These are phyloP conservation scores for Tylopilus orsonianus DNA, from an alignment of 1,284 basidiomycete species.

Conservation along the genomic window DNA sequence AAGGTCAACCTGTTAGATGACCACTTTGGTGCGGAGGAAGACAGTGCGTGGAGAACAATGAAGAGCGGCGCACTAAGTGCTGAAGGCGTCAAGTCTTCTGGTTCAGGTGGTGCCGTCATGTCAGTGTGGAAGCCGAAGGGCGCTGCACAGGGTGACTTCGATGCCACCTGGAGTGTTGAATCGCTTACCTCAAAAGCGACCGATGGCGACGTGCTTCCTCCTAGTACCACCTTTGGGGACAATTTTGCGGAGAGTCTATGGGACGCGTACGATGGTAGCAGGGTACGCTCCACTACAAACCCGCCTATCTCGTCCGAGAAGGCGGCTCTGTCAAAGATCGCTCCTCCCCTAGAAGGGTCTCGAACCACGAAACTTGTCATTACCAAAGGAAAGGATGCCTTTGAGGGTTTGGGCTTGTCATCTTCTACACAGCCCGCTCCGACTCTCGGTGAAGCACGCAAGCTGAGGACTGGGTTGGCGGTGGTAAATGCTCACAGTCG, in stretches of 20 bases:
- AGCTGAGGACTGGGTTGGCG: constrained; percentile 64
- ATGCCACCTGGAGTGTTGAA: constrained; percentile 52
- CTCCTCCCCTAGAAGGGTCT: constrained; percentile 29
- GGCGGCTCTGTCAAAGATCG: constrained; percentile 24
- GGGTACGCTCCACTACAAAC: constrained; percentile 24
- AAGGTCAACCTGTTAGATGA: constrained; percentile 41
- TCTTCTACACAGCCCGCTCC: constrained; percentile 48
- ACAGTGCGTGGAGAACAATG: constrained; percentile 52
- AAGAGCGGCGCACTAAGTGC: constrained; percentile 20
- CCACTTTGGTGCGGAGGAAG: constrained; percentile 49
- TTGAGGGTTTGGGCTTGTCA: constrained; percentile 67
- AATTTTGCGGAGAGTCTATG: constrained; percentile 62
- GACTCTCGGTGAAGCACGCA: constrained; percentile 74
- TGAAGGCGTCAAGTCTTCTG: constrained; percentile 35
- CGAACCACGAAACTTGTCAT: constrained; percentile 30
- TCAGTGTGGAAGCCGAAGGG: constrained; percentile 35
- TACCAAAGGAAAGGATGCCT: constrained; percentile 62
- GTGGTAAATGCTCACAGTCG: constrained; percentile 39
- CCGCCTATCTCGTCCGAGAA: constrained; percentile 27
- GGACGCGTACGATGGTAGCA: constrained; percentile 42
- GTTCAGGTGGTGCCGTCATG: constrained; percentile 35
- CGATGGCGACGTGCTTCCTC: constrained; percentile 18
- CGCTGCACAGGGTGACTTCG: constrained; percentile 17
- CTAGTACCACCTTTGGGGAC: constrained; percentile 39
- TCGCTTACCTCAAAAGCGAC: constrained; percentile 27